phyloP scores from a whole-genome alignment of 257 asterid genomes.

The Knoxia roxburghii region DNA sequence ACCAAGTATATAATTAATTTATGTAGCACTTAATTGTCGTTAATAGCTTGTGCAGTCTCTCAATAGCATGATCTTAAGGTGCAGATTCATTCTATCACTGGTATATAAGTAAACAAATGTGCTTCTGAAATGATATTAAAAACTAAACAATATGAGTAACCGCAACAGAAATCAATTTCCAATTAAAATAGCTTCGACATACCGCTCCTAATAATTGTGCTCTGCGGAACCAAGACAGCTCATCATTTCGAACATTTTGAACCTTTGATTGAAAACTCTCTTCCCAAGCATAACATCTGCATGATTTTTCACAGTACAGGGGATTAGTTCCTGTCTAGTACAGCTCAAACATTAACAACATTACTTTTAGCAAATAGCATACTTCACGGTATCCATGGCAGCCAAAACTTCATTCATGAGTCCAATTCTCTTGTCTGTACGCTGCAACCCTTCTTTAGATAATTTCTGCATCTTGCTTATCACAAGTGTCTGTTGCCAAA shows the following conservation, averaged over 20 bases:
- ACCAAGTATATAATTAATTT: background rate
- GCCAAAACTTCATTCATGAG: slow-evolving; percentile 96
- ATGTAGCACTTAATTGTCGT: background rate
- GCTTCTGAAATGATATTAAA: background rate
- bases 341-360: slow-evolving; percentile 10
- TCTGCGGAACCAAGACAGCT: slow-evolving; percentile 74
- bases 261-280: slow-evolving; percentile 77
- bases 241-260: slow-evolving; percentile 71
- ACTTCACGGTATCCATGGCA: slow-evolving; percentile 99
- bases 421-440: slow-evolving; percentile 93
- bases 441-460: slow-evolving; percentile 85
- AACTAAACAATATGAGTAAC: background rate
- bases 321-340: slow-evolving; percentile 18
- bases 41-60: background rate
- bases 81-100: background rate
- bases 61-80: background rate
- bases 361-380: slow-evolving; percentile 20
- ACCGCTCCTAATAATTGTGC: slow-evolving; percentile 92
- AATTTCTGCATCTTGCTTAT: slow-evolving; percentile 90
- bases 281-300: slow-evolving; percentile 99
- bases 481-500: slow-evolving; percentile 58
- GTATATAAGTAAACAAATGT: background rate
- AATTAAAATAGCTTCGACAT: slow-evolving; percentile 23
- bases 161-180: slow-evolving; percentile 2
- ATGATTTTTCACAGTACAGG: slow-evolving; percentile 16